These are phyloP conservation scores for Saccharomyces hybrid DNA, from an alignment of 1,139 yeast genomes.

Conservation along the genomic window DNA sequence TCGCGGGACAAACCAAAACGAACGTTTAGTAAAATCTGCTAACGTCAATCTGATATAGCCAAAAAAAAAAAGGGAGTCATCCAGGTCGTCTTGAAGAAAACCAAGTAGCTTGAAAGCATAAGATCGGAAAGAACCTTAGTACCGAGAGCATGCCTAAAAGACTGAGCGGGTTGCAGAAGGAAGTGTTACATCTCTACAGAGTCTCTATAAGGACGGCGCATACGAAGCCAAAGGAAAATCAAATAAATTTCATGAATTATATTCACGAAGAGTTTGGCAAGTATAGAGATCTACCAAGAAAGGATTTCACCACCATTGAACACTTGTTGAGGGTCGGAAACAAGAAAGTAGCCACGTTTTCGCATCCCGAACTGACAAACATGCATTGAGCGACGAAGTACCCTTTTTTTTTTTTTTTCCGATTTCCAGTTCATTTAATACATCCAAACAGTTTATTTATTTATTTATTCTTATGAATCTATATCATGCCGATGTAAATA, in stretches of 20 bases:
- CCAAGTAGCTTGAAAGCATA: neutral
- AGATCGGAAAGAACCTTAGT: neutral
- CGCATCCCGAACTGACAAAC: slow-evolving; percentile 58
- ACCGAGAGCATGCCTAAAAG: slow-evolving; percentile 18
- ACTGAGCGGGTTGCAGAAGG: slow-evolving; percentile 55
- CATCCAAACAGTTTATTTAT: neutral
- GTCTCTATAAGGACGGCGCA: slow-evolving; percentile 47
- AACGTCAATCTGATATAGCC: neutral
- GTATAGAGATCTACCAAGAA: slow-evolving; percentile 52
- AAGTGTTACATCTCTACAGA: slow-evolving; percentile 57
- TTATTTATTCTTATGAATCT: neutral
- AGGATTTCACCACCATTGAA: slow-evolving; percentile 82
- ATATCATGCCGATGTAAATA: slow-evolving; percentile 4
- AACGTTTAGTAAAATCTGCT: neutral
- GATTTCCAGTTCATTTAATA: neutral
- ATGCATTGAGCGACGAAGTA: slow-evolving; percentile 35
- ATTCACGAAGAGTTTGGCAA: slow-evolving; percentile 55
- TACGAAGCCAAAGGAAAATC: slow-evolving; percentile 45
- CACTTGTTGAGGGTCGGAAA: slow-evolving; percentile 74
- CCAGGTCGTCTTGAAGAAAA: neutral
- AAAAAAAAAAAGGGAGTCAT: neutral
- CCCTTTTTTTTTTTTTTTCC: neutral
- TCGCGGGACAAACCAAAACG: neutral
- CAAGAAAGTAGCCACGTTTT: slow-evolving; percentile 64
- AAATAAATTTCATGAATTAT: slow-evolving; percentile 32